Conservation (phyloP, 2,329 filamentous ascomycete genomes). For the Stagonosporopsis vannaccii region DNA sequence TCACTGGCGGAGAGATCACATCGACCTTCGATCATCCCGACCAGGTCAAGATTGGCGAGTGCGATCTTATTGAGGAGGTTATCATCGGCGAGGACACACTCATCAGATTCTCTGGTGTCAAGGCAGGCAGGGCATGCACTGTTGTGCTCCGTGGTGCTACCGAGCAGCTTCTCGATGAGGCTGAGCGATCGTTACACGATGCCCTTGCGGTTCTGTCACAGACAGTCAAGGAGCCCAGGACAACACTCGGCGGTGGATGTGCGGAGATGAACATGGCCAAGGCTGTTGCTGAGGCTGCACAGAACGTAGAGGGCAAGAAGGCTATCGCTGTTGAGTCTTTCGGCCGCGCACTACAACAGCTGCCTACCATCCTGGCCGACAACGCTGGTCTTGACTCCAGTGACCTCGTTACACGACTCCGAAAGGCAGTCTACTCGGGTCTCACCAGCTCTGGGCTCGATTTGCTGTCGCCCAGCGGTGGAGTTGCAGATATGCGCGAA, state of each 20-base stretch:
- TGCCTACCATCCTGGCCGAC: slow-evolving; percentile 96
- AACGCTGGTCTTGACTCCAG: slow-evolving; percentile 96
- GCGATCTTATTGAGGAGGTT: slow-evolving; percentile 95
- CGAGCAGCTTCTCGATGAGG: slow-evolving; percentile 95
- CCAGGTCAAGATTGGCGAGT: slow-evolving; percentile 93
- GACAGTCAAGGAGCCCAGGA: slow-evolving; percentile 92
- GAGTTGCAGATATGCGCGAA: slow-evolving; percentile 94
- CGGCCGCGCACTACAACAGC: slow-evolving; percentile 84
- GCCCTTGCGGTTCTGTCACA: slow-evolving; percentile 95
- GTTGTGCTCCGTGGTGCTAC: slow-evolving; percentile 96
- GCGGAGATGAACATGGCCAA: slow-evolving; percentile 99
- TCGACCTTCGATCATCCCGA: slow-evolving; percentile 99
- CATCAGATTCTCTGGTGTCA: slow-evolving; percentile 96
- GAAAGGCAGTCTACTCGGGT: slow-evolving; percentile 94
- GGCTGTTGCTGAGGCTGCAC: slow-evolving; percentile 91
- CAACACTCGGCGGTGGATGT: slow-evolving; percentile 92
- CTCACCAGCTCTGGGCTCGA: slow-evolving; percentile 92
- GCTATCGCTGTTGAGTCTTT: slow-evolving; percentile 92
- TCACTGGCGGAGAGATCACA: slow-evolving; percentile 96
- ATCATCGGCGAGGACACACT: slow-evolving; percentile 98
- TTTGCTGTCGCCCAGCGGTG: slow-evolving; percentile 85
- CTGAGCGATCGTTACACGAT: slow-evolving; percentile 94
- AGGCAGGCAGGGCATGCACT: slow-evolving; percentile 92
- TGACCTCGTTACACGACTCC: slow-evolving; percentile 87
- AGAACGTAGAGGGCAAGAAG: slow-evolving; percentile 96